Percentiles rank a stretch among this genome's conserved stretches.
Evolutionary conservation across 2,329 filamentous ascomycete genomes (phyloP).

Genomic region (Camillea tinctor): DNA sequence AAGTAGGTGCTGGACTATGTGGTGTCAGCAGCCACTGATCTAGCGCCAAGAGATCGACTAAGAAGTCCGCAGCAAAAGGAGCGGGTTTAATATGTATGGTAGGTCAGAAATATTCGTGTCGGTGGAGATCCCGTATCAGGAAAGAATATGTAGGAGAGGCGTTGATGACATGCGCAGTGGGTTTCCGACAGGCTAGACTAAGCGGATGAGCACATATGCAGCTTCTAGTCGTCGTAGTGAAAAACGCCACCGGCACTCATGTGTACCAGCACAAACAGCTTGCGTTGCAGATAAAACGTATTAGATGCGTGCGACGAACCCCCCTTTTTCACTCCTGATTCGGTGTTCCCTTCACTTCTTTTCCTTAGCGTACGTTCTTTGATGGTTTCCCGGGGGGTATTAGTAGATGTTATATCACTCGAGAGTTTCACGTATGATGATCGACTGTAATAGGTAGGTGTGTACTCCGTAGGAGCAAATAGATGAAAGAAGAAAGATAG

Average conservation of each 20-base stretch:
- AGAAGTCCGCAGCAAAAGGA: neutral
- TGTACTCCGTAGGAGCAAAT: neutral
- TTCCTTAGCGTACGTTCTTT: neutral
- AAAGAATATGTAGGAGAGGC: neutral
- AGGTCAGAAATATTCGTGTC: neutral
- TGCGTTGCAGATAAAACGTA: neutral
- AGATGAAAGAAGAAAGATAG: neutral
- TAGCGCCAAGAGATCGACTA: conserved; percentile 8
- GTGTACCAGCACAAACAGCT: neutral
- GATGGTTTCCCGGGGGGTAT: neutral
- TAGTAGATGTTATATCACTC: neutral
- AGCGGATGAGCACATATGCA: neutral
- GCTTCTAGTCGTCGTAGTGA: neutral
- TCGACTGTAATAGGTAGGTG: too few species aligned
- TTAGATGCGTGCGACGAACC: neutral
- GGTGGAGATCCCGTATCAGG: neutral
- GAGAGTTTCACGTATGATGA: neutral
- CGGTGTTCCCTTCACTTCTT: neutral
- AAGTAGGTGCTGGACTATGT: conserved; percentile 4
- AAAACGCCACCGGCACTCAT: neutral
- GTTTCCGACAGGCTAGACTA: neutral
- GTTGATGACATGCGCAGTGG: neutral
- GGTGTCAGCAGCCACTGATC: neutral
- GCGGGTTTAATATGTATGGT: neutral
- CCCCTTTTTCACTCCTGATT: neutral